Percentiles rank a stretch among this genome's conserved stretches.
Conservation (phyloP, 2,329 filamentous ascomycete species). For the Fusarium succisae region DNA sequence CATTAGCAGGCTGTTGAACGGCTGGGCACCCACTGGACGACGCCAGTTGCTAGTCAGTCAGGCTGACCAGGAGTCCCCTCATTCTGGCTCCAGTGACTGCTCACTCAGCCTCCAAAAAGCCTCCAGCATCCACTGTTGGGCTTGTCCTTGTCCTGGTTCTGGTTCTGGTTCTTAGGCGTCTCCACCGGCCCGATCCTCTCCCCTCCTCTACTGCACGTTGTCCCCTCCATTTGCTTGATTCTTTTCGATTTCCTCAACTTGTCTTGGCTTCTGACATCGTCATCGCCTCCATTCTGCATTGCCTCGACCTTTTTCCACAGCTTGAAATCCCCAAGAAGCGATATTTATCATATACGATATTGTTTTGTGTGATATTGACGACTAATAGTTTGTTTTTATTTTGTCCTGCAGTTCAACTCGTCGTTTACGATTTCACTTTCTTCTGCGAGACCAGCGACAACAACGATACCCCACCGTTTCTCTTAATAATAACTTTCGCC, state of each 20-base stretch:
- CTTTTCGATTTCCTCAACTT: slow-evolving; percentile 37
- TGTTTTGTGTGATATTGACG: slow-evolving; percentile 26
- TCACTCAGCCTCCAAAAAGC: slow-evolving; percentile 28
- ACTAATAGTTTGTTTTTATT: slow-evolving; percentile 38
- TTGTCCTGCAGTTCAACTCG: slow-evolving; percentile 27
- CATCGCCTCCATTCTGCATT: slow-evolving; percentile 33
- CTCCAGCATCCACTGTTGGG: slow-evolving; percentile 19
- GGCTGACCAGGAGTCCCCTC: slow-evolving; percentile 37
- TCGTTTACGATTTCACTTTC: slow-evolving; percentile 35
- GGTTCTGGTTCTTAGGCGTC: slow-evolving; percentile 22
- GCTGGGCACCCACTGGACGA: slow-evolving; percentile 35
- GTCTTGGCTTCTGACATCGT: slow-evolving; percentile 37
- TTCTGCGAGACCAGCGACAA: slow-evolving; percentile 29
- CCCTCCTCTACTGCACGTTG: slow-evolving; percentile 32
- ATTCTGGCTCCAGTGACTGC: slow-evolving; percentile 17
- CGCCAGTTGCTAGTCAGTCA: slow-evolving; percentile 34
- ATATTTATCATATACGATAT: slow-evolving; percentile 19
- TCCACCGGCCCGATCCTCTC: slow-evolving; percentile 39
- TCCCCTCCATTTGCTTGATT: slow-evolving; percentile 40
- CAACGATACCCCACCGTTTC: slow-evolving; percentile 35
- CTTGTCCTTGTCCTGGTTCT: slow-evolving; percentile 36
- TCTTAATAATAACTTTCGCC: slow-evolving; percentile 18
- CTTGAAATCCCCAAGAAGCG: slow-evolving; percentile 13
- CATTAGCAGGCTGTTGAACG: slow-evolving; percentile 36
- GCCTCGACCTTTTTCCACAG: slow-evolving; percentile 3